phyloP scores from a whole-genome alignment of 768 basidiomycete species.

The Suillus spraguei region DNA sequence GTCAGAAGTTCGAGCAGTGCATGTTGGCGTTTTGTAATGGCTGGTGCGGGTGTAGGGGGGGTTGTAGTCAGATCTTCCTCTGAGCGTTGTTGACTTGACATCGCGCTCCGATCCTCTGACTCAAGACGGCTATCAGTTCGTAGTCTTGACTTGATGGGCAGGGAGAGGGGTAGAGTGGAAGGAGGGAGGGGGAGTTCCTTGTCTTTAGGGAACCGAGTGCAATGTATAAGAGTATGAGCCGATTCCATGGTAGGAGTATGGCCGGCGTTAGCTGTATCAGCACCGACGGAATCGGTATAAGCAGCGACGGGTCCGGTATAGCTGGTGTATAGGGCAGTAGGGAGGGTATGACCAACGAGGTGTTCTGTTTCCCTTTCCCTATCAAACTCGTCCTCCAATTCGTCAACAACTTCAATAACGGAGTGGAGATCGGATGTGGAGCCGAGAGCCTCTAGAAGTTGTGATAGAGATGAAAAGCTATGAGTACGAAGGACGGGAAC shows the following conservation, averaged over 20 bases:
- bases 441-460: slow-evolving; percentile 32
- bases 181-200: slow-evolving; percentile 34
- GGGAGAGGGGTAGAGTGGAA: slow-evolving; percentile 11
- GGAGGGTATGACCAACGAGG: neutral
- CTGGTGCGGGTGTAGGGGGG: slow-evolving; percentile 34
- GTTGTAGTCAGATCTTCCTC: slow-evolving; percentile 23
- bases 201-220: slow-evolving; percentile 20
- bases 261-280: slow-evolving; percentile 3
- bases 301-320: slow-evolving; percentile 7
- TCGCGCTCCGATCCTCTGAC: slow-evolving; percentile 11
- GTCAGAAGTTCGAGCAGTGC: slow-evolving; percentile 77
- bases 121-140: slow-evolving; percentile 22
- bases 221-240: slow-evolving; percentile 3
- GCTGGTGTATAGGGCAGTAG: neutral
- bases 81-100: slow-evolving; percentile 23
- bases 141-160: slow-evolving; percentile 21
- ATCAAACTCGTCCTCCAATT: slow-evolving; percentile 7
- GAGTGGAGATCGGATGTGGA: slow-evolving; percentile 24
- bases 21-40: slow-evolving; percentile 70
- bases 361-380: slow-evolving; percentile 7
- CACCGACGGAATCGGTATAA: slow-evolving; percentile 5
- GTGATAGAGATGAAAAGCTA: slow-evolving; percentile 35
- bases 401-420: slow-evolving; percentile 4
- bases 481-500: slow-evolving; percentile 34
- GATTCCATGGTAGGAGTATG: slow-evolving; percentile 8